Base-by-base conservation (phyloP, 495 filamentous ascomycete genomes). In the Penicillium atrosanguineum region DNA sequence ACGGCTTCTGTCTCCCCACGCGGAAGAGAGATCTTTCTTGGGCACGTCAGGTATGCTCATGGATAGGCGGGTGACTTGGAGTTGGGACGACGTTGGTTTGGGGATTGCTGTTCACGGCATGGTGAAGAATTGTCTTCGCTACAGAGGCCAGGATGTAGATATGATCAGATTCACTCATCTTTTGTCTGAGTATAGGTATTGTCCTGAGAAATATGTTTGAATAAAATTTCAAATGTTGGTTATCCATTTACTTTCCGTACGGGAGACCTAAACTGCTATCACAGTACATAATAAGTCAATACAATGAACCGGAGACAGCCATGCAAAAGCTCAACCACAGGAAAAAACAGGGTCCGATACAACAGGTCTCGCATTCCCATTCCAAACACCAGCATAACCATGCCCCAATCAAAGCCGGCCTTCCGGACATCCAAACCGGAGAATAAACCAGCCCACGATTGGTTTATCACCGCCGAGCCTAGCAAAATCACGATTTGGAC, bases 401-500 rank as follows among this genome's bases (percentile, higher is more conserved):
- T 38, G 11, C 39, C 23, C 55, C 56, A 57, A 48, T 40, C 44
- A 29, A 28, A 56, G 55, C 47, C 39, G 39, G 50, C 47, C 53
- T 45, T 28, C 29, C 42, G 50, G 29, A 46, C 53, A 53, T 46
- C 45, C 36, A 62, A 48, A 41, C 55, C 48, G 62, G 49, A 63
- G 46, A 60, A 53, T 49, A 64, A 48, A 60, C 48, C 46, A 43
- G n/a, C 15, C 47, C 19, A 45, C 55, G 9, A 67, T 65, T 60
- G 81, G 79, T 26, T 25, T 31, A 43, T 57, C 46, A 23, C 77
- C 11, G 79, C 75, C 18, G 66, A 55, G 40, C 59, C 79, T 46
- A 55, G 50, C 28, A 54, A 31, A 31, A 37, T 82, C 46, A 73
- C 79, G 28, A 78, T 80, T 57, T 84, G 79, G 79, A 71, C 80